Evolutionary conservation across 2,329 filamentous ascomycete species (phyloP), one percentile per base, ranked within the genome.

Genomic region (Ophiocordyceps unilateralis): DNA sequence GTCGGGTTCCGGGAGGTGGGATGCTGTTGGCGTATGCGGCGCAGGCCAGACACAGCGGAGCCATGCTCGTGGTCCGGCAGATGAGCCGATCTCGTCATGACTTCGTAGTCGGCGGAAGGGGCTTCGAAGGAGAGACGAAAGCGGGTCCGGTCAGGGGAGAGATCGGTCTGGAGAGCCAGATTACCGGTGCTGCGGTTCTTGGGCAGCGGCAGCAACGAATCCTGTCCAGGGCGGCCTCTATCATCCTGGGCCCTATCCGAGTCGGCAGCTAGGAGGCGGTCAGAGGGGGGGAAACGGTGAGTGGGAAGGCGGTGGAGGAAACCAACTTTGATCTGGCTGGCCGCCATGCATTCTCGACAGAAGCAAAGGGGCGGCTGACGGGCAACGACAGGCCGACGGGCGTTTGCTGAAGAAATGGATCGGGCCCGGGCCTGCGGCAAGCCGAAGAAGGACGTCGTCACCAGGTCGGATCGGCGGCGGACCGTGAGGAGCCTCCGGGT

Each of bases 1-100:
- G 81, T 81, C 44, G 81, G 70, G 42, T 72, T 69, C 58, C 80
- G 72, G 44, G 75, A 67, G 34, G 76, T 55, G 42, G 60, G 72
- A 47, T 82, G 81, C 55, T 87, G 81, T 62, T 95, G 89, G 59
- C 91, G 83, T 60, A 98, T 98, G 55, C 91, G 83, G 58, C 88
- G 82, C 56, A 98, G 73, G 51, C 91, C 88, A 44, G 86, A 93
- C 39, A 81, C 73, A 43, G 85, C 85, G 48, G 91, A 66, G 52
- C 85, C 85, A 69, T 91, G 83, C 56, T 93, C 87, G 64, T 89
- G 85, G 62, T 89, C 87, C 50, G 78, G 71, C 58, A 93, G 74
- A 57, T 93, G 74, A 55, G 86, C 77, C 55, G 84, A 85, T 68
- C 85, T 93, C 15, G n/a, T 17, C 12, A 85, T 67, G 53, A 74